A percentile compares a stretch with the other conserved stretches of the same genome.
Conservation (phyloP, 2,329 filamentous ascomycete species). For the Penicillium polonicum region DNA sequence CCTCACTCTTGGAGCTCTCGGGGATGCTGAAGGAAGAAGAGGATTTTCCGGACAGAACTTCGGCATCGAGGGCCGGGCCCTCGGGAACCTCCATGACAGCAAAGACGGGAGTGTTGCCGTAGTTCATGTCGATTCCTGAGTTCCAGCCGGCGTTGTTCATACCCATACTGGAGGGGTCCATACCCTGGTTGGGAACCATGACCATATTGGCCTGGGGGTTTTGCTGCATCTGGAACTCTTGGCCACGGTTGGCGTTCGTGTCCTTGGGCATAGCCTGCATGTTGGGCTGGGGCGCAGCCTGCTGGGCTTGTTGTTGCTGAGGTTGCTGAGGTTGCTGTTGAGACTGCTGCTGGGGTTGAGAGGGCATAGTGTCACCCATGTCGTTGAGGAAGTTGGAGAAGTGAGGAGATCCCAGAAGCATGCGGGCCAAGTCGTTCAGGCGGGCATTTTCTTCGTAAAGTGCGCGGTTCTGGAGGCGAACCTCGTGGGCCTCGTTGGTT, state of each 20-base stretch:
- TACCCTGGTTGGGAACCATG: constrained; percentile 74
- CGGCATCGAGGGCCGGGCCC: constrained; percentile 60
- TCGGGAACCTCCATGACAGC: constrained; percentile 70
- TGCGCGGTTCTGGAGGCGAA: constrained; percentile 76
- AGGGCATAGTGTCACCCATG: constrained; percentile 59
- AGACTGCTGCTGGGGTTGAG: constrained; percentile 36
- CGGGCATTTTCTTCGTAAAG: constrained; percentile 84
- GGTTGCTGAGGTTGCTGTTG: constrained; percentile 9
- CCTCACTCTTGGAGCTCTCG: constrained; percentile 51
- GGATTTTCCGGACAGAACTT: constrained; percentile 70
- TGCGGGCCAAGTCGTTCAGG: constrained; percentile 72
- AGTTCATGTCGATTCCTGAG: constrained; percentile 48
- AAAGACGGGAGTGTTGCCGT: constrained; percentile 53
- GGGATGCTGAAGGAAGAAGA: constrained; percentile 51
- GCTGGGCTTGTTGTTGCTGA: constrained; percentile 39
- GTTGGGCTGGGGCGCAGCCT: constrained; percentile 40
- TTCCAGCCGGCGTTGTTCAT: constrained; percentile 50
- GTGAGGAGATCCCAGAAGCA: constrained; percentile 75
- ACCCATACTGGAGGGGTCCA: constrained; percentile 69
- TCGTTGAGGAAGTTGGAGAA: constrained; percentile 79
- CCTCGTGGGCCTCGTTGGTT: constrained; percentile 76
- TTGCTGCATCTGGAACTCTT: constrained; percentile 60
- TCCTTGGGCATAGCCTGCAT: constrained; percentile 62
- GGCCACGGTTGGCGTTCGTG: constrained; percentile 58
- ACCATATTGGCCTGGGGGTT: constrained; percentile 68